Evolutionary conservation across 345 rosid species (phyloP).

Genomic region (Populus tremula): DNA sequence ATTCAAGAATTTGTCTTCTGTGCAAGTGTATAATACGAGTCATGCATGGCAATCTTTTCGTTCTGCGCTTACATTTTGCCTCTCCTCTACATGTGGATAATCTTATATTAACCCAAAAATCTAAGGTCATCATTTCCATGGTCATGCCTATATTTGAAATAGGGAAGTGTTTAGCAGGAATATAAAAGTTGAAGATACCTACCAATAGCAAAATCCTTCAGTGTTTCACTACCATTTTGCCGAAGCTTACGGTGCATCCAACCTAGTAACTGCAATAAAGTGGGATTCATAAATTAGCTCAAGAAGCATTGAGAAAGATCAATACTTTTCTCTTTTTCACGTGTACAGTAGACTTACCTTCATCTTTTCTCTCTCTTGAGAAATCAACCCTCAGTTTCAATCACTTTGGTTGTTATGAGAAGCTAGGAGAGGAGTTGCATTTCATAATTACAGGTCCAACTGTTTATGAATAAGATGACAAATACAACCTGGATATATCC

Average conservation of each 20-base stretch:
- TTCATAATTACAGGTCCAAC: slow-evolving; percentile 17
- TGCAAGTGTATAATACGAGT: neutral
- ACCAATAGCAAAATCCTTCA: slow-evolving; percentile 62
- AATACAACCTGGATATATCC: slow-evolving; percentile 13
- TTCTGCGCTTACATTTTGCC: neutral
- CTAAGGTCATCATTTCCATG: neutral
- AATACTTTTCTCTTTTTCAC: neutral
- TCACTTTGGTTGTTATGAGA: slow-evolving; percentile 14
- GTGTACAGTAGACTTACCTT: slow-evolving; percentile 37
- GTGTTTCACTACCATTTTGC: slow-evolving; percentile 52
- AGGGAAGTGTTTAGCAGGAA: neutral
- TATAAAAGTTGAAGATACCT: slow-evolving; percentile 18
- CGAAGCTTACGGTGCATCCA: slow-evolving; percentile 89
- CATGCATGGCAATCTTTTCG: neutral
- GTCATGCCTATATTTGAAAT: neutral
- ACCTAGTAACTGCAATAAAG: slow-evolving; percentile 58
- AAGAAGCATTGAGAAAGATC: slow-evolving; percentile 4
- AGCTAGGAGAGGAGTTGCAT: slow-evolving; percentile 20
- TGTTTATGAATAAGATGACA: slow-evolving; percentile 22
- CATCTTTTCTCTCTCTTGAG: slow-evolving; percentile 36
- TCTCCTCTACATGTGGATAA: neutral
- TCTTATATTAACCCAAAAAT: neutral
- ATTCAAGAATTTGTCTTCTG: neutral
- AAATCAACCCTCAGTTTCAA: slow-evolving; percentile 22
- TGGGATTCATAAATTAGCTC: slow-evolving; percentile 7